Conservation (phyloP, 2,329 filamentous ascomycete species). For the Ophiostoma tasmaniense region DNA sequence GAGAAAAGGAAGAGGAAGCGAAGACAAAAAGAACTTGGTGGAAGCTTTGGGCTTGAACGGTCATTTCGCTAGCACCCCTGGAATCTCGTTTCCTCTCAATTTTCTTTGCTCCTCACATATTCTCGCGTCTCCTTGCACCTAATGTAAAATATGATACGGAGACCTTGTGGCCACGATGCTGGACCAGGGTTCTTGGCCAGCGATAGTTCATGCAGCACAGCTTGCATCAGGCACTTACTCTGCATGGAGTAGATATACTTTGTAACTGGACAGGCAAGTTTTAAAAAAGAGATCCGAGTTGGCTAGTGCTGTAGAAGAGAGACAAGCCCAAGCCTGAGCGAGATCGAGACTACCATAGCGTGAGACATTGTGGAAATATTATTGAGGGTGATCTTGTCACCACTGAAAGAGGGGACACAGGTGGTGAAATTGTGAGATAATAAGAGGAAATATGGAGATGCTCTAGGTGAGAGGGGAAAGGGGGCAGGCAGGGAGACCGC, state of each 20-base stretch:
- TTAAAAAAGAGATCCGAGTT: neutral
- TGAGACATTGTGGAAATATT: neutral
- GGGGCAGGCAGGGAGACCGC: neutral
- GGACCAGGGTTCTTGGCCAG: neutral
- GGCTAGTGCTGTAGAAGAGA: neutral
- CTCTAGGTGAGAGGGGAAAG: neutral
- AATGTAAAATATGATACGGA: neutral
- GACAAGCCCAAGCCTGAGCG: neutral
- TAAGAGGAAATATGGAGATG: neutral
- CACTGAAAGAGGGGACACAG: neutral
- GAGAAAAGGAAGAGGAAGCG: neutral
- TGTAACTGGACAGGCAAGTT: neutral
- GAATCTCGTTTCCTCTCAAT: neutral
- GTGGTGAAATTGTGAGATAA: neutral
- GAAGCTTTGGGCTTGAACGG: neutral
- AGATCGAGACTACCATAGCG: neutral
- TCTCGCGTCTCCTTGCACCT: neutral
- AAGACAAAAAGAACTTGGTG: conserved; percentile 4
- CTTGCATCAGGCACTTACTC: neutral
- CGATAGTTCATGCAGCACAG: neutral
- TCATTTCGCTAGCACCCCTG: neutral
- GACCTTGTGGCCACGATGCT: neutral
- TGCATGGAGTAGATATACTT: neutral
- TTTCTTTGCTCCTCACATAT: neutral
- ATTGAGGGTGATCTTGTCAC: neutral